Conservation (phyloP, 2,329 filamentous ascomycete species). For the Lachnellula hyalina region DNA sequence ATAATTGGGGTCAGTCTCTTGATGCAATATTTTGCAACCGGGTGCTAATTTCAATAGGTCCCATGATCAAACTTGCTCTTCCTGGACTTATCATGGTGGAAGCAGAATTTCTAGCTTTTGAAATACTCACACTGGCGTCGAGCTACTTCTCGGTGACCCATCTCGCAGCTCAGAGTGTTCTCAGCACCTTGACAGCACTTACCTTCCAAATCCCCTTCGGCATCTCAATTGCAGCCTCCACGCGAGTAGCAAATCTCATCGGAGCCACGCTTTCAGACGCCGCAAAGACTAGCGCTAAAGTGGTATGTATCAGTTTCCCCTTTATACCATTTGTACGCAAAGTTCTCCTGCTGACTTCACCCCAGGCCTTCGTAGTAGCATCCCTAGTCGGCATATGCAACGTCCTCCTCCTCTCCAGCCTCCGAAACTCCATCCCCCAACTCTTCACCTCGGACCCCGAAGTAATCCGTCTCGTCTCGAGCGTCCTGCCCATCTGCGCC, state of each 20-base stretch:
- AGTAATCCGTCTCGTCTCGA: slow-evolving; percentile 63
- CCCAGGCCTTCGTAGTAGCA: slow-evolving; percentile 55
- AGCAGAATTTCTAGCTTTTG: slow-evolving; percentile 89
- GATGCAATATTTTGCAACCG: background rate
- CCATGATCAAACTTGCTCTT: slow-evolving; percentile 82
- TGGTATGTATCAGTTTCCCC: slow-evolving; percentile 34
- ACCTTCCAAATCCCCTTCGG: slow-evolving; percentile 93
- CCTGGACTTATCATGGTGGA: slow-evolving; percentile 92
- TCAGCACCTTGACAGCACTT: slow-evolving; percentile 71
- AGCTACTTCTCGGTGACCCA: slow-evolving; percentile 74
- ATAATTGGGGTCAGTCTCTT: slow-evolving; percentile 55
- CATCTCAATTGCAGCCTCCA: slow-evolving; percentile 80
- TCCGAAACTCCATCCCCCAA: slow-evolving; percentile 69
- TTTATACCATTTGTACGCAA: background rate
- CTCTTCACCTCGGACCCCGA: slow-evolving; percentile 72
- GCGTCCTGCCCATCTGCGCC: slow-evolving; percentile 73
- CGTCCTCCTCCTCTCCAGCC: slow-evolving; percentile 58
- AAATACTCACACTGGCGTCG: slow-evolving; percentile 78
- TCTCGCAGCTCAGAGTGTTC: slow-evolving; percentile 81
- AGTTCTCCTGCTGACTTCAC: slow-evolving; percentile 14
- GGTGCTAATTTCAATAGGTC: slow-evolving; percentile 35
- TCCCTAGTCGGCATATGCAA: slow-evolving; percentile 75
- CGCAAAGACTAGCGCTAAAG: slow-evolving; percentile 73
- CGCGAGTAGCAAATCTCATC: slow-evolving; percentile 85
- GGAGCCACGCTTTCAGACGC: slow-evolving; percentile 78